Conservation (phyloP, 176 grass and related monocot genomes). For the Cymbopogon citratus region DNA sequence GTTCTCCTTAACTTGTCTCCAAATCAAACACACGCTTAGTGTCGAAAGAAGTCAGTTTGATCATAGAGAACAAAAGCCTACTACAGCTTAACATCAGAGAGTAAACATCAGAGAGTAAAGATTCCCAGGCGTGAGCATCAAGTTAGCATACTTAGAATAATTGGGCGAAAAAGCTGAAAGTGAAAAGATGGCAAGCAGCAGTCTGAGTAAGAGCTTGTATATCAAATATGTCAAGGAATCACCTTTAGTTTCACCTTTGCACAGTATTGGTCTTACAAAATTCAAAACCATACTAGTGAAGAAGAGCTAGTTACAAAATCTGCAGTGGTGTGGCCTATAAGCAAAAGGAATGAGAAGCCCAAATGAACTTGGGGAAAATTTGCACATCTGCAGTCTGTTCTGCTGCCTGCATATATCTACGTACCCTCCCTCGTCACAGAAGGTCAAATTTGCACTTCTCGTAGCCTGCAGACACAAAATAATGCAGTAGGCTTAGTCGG, state of each 20-base stretch:
- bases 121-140: slow-evolving; percentile 13
- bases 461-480: slow-evolving; percentile 43
- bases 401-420: slow-evolving; percentile 3
- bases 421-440: slow-evolving; percentile 10
- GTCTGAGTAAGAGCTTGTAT: neutral
- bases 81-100: neutral
- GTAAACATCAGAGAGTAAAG: neutral
- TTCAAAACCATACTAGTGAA: slow-evolving; percentile 25
- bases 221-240: slow-evolving; percentile 34
- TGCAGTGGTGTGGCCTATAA: slow-evolving; percentile 1
- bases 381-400: neutral
- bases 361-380: neutral
- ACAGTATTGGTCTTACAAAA: slow-evolving; percentile 29
- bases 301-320: slow-evolving; percentile 54
- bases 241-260: slow-evolving; percentile 23
- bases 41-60: neutral
- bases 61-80: neutral
- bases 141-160: slow-evolving; percentile 29
- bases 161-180: slow-evolving; percentile 17
- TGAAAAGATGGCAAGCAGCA: neutral
- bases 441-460: slow-evolving; percentile 42
- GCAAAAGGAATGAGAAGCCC: neutral
- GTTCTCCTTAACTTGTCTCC: neutral
- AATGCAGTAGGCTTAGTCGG: neutral
- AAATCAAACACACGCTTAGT: neutral